Evolutionary conservation across 1,284 basidiomycete genomes (phyloP).

Genomic region (Tremellales sp.): DNA sequence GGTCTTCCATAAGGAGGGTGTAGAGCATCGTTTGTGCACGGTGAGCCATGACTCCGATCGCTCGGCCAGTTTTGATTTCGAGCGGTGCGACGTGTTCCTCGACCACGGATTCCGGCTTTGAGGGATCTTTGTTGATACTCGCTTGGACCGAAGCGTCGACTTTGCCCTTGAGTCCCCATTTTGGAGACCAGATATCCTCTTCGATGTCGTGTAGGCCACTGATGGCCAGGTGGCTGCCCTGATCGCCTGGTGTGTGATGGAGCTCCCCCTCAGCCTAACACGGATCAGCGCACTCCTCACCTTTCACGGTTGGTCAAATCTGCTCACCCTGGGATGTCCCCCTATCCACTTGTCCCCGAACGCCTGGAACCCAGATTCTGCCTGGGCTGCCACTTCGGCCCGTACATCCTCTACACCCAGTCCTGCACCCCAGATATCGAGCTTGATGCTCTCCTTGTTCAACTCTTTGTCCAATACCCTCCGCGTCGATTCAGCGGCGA

Average conservation of each 20-base stretch:
- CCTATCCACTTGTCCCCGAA: conserved; percentile 45
- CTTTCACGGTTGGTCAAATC: not conserved
- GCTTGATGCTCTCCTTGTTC: conserved; percentile 29
- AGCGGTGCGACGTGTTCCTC: conserved; percentile 57
- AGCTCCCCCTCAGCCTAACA: conserved; percentile 61
- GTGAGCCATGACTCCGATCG: conserved; percentile 77
- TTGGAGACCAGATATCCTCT: conserved; percentile 96
- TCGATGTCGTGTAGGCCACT: conserved; percentile 77
- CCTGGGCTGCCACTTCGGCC: conserved; percentile 40
- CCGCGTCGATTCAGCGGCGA: conserved; percentile 27
- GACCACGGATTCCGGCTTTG: conserved; percentile 26
- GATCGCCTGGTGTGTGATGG: conserved; percentile 47
- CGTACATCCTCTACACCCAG: conserved; percentile 41
- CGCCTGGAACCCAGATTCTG: conserved; percentile 35
- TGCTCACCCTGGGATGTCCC: conserved; percentile 24
- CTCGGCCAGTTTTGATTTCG: conserved; percentile 92
- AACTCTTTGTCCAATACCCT: conserved; percentile 34
- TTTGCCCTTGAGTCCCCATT: conserved; percentile 92
- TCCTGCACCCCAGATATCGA: conserved; percentile 46
- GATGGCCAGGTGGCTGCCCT: conserved; percentile 58
- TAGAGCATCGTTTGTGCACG: conserved; percentile 98
- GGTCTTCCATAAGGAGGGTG: conserved; percentile 83
- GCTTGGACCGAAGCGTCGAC: conserved; percentile 84
- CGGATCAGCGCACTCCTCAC: too few species aligned
- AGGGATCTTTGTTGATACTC: conserved; percentile 51